phyloP scores from a whole-genome alignment of 2,329 filamentous ascomycete species.

The Claviceps purpurea region DNA sequence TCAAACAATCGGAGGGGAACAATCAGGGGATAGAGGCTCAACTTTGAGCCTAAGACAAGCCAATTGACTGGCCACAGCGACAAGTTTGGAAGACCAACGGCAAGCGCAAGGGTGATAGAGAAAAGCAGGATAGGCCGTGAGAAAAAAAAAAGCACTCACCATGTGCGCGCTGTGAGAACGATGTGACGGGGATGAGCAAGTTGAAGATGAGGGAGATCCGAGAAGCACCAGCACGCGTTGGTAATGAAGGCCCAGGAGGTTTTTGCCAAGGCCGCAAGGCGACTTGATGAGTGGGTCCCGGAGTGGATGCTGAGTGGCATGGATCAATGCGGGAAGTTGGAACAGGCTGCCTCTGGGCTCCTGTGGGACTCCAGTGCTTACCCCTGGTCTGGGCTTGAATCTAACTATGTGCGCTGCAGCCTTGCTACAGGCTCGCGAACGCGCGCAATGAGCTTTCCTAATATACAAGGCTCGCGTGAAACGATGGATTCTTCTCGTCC shows the following conservation, averaged over 20 bases:
- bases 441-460: no score
- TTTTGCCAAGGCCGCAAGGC: not conserved
- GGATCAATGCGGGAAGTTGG: not conserved
- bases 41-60: not conserved
- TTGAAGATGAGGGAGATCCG: not conserved
- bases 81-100: not conserved
- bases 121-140: not conserved
- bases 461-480: no score
- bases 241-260: not conserved
- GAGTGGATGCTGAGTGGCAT: not conserved
- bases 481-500: no score
- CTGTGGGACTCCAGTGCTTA: no score
- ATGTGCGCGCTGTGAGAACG: not conserved
- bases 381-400: no score
- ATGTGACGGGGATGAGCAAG: not conserved
- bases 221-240: not conserved
- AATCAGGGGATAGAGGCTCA: not conserved
- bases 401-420: no score
- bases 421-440: no score
- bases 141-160: conserved; percentile 1
- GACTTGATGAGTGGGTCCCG: not conserved
- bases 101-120: not conserved
- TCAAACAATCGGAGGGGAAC: not conserved
- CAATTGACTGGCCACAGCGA: not conserved
- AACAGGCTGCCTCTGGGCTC: no score